Conservation (phyloP, 495 filamentous ascomycete genomes). For the Lophiostoma macrostomum region DNA sequence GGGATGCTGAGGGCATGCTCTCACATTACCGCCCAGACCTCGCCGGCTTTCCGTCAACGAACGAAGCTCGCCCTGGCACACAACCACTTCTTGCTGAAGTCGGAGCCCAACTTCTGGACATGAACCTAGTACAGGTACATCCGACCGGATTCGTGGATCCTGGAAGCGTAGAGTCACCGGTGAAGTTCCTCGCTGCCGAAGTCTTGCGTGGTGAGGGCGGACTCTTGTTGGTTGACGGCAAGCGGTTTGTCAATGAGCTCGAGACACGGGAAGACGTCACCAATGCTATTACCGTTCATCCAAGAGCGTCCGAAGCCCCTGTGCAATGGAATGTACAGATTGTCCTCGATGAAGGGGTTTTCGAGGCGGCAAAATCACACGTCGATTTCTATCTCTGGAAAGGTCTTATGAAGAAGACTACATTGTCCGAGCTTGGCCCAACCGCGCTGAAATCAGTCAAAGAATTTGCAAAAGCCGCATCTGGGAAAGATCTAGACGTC, state of each 20-base stretch:
- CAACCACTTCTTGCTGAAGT: conserved; percentile 48
- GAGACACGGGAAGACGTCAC: conserved; percentile 54
- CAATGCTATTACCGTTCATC: conserved; percentile 45
- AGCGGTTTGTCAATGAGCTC: conserved; percentile 58
- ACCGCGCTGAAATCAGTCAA: conserved; percentile 44
- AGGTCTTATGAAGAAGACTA: conserved; percentile 52
- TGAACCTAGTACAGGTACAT: conserved; percentile 58
- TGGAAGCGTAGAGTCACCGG: conserved; percentile 36
- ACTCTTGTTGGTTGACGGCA: conserved; percentile 47
- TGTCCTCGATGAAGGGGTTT: conserved; percentile 56
- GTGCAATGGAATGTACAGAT: conserved; percentile 56
- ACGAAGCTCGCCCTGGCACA: conserved; percentile 51
- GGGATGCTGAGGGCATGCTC: conserved; percentile 54
- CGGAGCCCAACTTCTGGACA: conserved; percentile 54
- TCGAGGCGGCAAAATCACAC: conserved; percentile 49
- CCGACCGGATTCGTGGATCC: conserved; percentile 75
- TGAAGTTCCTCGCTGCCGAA: conserved; percentile 63
- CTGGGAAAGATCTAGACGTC: conserved; percentile 39
- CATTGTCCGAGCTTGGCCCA: conserved; percentile 48
- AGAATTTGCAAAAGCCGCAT: conserved; percentile 46
- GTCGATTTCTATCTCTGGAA: conserved; percentile 60
- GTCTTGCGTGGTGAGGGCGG: conserved; percentile 58
- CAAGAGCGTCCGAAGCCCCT: conserved; percentile 27
- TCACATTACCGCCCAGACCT: conserved; percentile 55
- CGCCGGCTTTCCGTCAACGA: conserved; percentile 57